Evolutionary conservation across 164 flowering plant genomes (phyloP).

Genomic region (Magnolia changhungtana): DNA sequence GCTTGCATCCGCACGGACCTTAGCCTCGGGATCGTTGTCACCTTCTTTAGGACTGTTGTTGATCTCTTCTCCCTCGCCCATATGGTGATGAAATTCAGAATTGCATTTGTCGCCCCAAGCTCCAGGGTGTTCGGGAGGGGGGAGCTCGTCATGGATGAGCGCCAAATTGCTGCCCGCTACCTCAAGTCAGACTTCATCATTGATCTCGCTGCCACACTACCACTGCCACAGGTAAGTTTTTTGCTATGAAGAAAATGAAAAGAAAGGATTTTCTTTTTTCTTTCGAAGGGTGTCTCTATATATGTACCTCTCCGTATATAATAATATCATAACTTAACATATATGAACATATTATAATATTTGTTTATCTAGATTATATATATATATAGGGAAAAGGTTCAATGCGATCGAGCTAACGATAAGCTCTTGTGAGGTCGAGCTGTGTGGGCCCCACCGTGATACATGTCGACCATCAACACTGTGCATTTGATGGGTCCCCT

Average conservation of each 20-base stretch:
- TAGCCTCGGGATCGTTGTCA: slow-evolving; percentile 32
- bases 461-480: no score
- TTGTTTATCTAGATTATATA: no score
- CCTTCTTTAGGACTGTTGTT: slow-evolving; percentile 44
- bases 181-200: slow-evolving; percentile 59
- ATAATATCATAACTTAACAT: no score
- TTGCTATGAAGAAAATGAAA: background rate
- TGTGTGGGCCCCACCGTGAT: no score
- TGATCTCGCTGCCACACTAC: slow-evolving; percentile 76
- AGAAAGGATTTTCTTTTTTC: no score
- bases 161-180: slow-evolving; percentile 50
- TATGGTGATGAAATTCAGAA: slow-evolving; percentile 65
- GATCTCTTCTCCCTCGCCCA: slow-evolving; percentile 62
- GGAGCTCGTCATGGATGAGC: slow-evolving; percentile 72
- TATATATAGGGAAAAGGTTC: no score
- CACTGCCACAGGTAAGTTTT: slow-evolving; percentile 66
- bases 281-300: no score
- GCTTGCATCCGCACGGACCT: slow-evolving; percentile 44
- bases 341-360: no score
- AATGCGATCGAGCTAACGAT: no score
- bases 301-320: no score
- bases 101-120: slow-evolving; percentile 72
- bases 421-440: no score
- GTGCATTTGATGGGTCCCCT: no score
- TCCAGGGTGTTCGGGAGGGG: slow-evolving; percentile 80